A percentile compares a stretch with the other conserved stretches of the same genome.
phyloP scores from a whole-genome alignment of 139 green algal genomes.

The Chlorella sorokiniana region DNA sequence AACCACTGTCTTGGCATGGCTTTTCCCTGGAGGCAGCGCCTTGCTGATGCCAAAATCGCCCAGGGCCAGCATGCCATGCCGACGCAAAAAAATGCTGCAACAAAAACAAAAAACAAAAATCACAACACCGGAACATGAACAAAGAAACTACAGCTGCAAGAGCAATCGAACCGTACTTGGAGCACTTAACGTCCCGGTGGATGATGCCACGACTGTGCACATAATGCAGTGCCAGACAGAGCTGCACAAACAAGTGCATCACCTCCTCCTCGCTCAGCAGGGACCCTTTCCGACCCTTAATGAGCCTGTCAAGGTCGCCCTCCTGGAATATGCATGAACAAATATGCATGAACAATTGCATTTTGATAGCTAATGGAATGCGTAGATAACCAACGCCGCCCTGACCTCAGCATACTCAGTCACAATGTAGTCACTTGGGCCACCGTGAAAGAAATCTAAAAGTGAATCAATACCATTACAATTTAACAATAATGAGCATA shows the following conservation, averaged over 20 bases:
- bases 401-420: slow-evolving; percentile 73
- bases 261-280: slow-evolving; percentile 73
- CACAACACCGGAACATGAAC: no score
- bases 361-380: no score
- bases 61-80: no score
- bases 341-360: not conserved
- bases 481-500: no score
- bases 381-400: no score
- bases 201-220: slow-evolving; percentile 57
- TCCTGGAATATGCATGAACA: slow-evolving; percentile 32
- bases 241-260: slow-evolving; percentile 83
- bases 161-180: slow-evolving; percentile 38
- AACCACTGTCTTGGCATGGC: slow-evolving; percentile 48
- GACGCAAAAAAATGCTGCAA: no score
- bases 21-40: slow-evolving; percentile 35
- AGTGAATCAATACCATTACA: no score
- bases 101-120: no score
- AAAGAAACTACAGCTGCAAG: not conserved
- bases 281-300: slow-evolving; percentile 49
- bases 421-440: slow-evolving; percentile 58
- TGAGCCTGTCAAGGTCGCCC: slow-evolving; percentile 61
- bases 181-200: slow-evolving; percentile 55
- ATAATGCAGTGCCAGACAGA: slow-evolving; percentile 68
- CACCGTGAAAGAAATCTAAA: slow-evolving; percentile 61
- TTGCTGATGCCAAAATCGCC: no score